phyloP scores from a whole-genome alignment of 176 grass and related monocot genomes.

The Avena atlantica region DNA sequence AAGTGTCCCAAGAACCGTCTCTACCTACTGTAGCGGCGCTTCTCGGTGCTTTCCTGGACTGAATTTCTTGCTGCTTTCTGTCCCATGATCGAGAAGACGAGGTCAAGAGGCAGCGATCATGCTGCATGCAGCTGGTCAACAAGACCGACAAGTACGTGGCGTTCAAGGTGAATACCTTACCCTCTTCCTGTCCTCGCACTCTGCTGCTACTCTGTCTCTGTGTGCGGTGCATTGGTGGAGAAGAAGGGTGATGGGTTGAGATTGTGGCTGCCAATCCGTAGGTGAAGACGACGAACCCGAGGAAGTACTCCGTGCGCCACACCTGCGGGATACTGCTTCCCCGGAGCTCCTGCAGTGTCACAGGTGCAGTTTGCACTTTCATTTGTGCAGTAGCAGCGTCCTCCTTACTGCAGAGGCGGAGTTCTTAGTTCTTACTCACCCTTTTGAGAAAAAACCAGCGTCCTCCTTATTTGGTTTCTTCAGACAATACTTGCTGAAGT shows the following conservation, averaged over 20 bases:
- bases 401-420: not conserved
- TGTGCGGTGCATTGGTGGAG: not conserved
- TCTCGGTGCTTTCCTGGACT: conserved; percentile 19
- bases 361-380: conserved; percentile 42
- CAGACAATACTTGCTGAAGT: not conserved
- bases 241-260: not conserved
- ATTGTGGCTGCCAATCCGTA: conserved; percentile 24
- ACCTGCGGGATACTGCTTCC: conserved; percentile 71
- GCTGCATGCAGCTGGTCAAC: conserved; percentile 81
- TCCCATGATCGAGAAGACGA: conserved; percentile 53
- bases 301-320: conserved; percentile 81
- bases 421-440: no score
- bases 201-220: conserved; percentile 1
- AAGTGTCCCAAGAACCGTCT: conserved; percentile 32
- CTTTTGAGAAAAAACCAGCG: no score
- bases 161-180: conserved; percentile 67
- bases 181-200: conserved; percentile 2
- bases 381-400: not conserved
- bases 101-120: conserved; percentile 79
- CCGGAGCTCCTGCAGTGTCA: conserved; percentile 61
- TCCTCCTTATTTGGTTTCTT: no score
- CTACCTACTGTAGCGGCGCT: not conserved
- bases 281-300: conserved; percentile 95
- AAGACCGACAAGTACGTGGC: conserved; percentile 75
- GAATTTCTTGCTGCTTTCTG: conserved; percentile 15